phyloP scores from a whole-genome alignment of 257 asterid genomes.

The Petunia axillaris region DNA sequence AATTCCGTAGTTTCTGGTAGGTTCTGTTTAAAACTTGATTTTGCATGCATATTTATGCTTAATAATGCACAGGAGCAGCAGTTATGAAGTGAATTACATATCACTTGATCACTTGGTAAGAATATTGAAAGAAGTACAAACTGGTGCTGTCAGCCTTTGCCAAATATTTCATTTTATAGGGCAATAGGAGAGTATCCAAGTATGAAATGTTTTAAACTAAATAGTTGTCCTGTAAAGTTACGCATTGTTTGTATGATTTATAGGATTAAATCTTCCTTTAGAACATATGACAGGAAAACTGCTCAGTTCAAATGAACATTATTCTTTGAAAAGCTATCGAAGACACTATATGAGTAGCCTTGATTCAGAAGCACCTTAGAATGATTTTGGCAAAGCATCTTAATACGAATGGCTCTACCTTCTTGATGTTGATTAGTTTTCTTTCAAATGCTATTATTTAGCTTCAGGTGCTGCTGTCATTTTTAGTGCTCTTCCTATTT shows the following conservation, averaged over 20 bases:
- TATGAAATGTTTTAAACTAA: neutral
- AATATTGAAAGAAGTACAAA: conserved; percentile 4
- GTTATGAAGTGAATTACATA: neutral
- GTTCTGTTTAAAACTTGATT: neutral
- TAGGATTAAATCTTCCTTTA: neutral
- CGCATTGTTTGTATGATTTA: neutral
- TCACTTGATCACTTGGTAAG: conserved; percentile 5
- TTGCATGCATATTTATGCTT: conserved; percentile 16
- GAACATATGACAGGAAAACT: neutral
- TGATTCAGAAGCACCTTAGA: conserved; percentile 14
- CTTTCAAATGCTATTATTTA: neutral
- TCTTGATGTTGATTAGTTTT: neutral
- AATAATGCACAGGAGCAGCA: conserved; percentile 2
- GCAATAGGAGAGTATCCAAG: neutral
- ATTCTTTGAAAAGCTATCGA: conserved; percentile 1
- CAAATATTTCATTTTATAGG: neutral
- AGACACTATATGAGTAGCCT: neutral
- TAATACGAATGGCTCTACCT: neutral
- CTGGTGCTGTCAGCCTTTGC: neutral
- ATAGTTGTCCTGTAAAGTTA: neutral
- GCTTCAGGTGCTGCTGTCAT: conserved; percentile 8
- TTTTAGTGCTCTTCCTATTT: neutral
- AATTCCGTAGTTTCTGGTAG: neutral
- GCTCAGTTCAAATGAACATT: neutral
- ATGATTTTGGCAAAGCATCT: neutral